Conservation (phyloP, 2,329 filamentous ascomycete genomes). For the Hypoxylon sp. region DNA sequence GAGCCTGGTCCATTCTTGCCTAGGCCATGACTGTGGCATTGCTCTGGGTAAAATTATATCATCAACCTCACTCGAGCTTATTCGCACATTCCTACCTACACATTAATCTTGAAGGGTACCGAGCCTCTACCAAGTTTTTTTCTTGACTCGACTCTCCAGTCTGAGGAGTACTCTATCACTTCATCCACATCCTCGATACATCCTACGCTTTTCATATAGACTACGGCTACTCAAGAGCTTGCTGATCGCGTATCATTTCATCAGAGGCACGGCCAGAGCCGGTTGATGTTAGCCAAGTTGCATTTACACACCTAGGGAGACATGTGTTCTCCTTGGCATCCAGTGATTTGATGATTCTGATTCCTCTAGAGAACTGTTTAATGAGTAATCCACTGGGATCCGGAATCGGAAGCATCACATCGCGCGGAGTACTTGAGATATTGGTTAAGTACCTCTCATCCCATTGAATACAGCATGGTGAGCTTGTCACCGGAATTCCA, state of each 20-base stretch:
- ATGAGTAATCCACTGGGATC: constrained; percentile 27
- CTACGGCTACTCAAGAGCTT: constrained; percentile 50
- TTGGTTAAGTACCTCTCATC: background rate
- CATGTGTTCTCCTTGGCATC: constrained; percentile 28
- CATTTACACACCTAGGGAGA: constrained; percentile 13
- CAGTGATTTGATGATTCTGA: constrained; percentile 1
- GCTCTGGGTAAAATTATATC: constrained; percentile 18
- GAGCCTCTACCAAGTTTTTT: constrained; percentile 2
- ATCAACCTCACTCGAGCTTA: constrained; percentile 4
- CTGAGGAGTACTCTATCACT: constrained; percentile 25
- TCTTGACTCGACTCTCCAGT: background rate
- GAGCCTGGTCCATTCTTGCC: constrained; percentile 3
- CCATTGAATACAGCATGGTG: background rate
- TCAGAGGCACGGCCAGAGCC: constrained; percentile 42
- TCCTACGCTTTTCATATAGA: constrained; percentile 48
- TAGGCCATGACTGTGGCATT: background rate
- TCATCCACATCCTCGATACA: constrained; percentile 51
- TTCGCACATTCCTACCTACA: background rate
- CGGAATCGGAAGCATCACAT: constrained; percentile 28
- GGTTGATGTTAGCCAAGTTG: constrained; percentile 29
- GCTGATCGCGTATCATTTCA: constrained; percentile 46
- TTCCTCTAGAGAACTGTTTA: constrained; percentile 17
- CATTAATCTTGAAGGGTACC: constrained; percentile 3
- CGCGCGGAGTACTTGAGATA: constrained; percentile 12
- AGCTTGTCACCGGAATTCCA: background rate